A percentile compares a stretch with the other conserved stretches of the same genome.
Evolutionary conservation across 306 rosid species (phyloP).

Genomic region (Casuarina equisetifolia): DNA sequence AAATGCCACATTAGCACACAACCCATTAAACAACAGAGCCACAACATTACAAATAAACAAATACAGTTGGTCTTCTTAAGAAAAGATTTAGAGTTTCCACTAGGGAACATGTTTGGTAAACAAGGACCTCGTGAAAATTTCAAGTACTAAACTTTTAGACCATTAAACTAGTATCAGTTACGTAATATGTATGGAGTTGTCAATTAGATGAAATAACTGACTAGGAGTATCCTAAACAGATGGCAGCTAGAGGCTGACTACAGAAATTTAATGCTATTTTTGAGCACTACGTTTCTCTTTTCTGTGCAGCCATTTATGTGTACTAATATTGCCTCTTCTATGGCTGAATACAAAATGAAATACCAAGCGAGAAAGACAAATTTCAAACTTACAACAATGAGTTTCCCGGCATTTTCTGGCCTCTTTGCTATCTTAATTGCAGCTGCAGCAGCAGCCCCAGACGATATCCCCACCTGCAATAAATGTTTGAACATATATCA

Average conservation of each 20-base stretch:
- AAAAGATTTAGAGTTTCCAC: background rate
- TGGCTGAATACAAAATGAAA: background rate
- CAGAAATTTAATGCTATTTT: background rate
- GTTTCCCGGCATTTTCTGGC: constrained; percentile 92
- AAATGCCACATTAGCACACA: background rate
- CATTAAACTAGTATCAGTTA: background rate
- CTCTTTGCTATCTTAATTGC: constrained; percentile 76
- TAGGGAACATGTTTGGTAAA: background rate
- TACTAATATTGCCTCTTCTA: background rate
- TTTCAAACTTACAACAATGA: constrained; percentile 75
- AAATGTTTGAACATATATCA: constrained; percentile 16
- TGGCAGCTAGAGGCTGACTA: background rate
- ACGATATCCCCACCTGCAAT: constrained; percentile 90
- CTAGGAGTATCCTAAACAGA: background rate
- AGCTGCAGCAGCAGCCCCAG: constrained; percentile 93
- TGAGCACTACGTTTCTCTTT: background rate
- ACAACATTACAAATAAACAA: background rate
- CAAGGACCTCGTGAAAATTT: background rate
- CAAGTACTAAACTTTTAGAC: background rate
- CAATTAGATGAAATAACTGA: background rate
- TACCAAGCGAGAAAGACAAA: constrained; percentile 3
- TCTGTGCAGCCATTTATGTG: background rate
- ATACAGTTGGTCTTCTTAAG: background rate
- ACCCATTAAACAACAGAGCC: background rate
- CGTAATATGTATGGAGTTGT: background rate